These are phyloP conservation scores for Luzula sylvatica DNA, from an alignment of 176 grass and related monocot genomes.

Conservation along the genomic window DNA sequence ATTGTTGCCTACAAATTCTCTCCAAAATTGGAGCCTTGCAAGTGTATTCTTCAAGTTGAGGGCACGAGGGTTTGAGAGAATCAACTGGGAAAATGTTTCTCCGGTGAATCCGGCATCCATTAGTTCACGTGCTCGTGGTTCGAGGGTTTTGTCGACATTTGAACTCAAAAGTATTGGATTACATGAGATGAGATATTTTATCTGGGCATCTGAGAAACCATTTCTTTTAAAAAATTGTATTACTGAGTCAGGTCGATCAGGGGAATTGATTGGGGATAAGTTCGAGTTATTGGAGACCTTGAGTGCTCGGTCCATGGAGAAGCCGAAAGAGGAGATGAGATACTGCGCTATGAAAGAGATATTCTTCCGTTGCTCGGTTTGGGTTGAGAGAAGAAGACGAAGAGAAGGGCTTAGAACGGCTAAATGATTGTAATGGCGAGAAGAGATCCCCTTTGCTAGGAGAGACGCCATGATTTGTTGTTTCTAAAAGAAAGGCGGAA, in stretches of 20 bases:
- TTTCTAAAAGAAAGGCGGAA: no score
- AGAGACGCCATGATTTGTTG: no score
- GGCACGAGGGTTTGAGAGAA: background rate
- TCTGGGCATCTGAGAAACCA: conserved; percentile 20
- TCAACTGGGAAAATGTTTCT: conserved; percentile 3
- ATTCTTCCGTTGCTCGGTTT: no score
- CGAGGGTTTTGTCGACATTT: background rate
- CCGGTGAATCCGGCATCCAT: conserved; percentile 13
- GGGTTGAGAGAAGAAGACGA: no score
- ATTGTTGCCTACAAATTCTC: conserved; percentile 5
- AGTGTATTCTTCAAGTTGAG: background rate
- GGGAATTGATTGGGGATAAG: conserved; percentile 16
- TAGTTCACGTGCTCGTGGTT: conserved; percentile 6
- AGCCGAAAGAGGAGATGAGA: no score
- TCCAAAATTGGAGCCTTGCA: conserved; percentile 13
- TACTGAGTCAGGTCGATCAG: conserved; percentile 18
- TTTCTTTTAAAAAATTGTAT: conserved; percentile 7
- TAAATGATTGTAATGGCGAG: no score
- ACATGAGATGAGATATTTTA: conserved; percentile 3
- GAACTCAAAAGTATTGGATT: conserved; percentile 7
- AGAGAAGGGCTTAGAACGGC: no score
- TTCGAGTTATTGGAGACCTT: no score
- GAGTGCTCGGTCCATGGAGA: no score
- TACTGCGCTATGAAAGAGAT: no score
- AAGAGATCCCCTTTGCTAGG: no score